Percentiles rank a stretch among this genome's conserved stretches.
These are phyloP conservation scores for Brettanomyces bruxellensis DNA, from an alignment of 805 yeast species.

Conservation along the genomic window DNA sequence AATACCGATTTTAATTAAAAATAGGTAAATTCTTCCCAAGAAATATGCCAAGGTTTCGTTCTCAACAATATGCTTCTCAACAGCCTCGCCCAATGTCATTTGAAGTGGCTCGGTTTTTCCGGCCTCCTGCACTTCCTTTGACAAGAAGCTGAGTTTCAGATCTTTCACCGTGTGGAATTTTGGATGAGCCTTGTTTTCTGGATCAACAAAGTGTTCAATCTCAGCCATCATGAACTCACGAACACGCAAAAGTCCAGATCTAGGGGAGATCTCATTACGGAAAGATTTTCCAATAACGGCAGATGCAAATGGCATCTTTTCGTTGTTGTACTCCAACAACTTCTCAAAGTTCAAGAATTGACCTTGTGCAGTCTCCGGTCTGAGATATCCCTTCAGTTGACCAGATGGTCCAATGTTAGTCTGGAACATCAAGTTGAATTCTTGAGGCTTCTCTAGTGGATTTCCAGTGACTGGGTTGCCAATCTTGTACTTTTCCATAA, in stretches of 20 bases:
- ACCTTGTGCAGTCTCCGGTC: slow-evolving; percentile 99
- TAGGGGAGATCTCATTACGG: slow-evolving; percentile 97
- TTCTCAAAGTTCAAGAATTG: slow-evolving; percentile 94
- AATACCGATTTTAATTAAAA: slow-evolving; percentile 84
- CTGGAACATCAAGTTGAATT: slow-evolving; percentile 97
- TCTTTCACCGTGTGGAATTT: slow-evolving; percentile 71
- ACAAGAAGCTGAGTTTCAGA: slow-evolving; percentile 65
- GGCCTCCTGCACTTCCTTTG: slow-evolving; percentile 78
- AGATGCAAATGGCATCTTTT: slow-evolving; percentile 98
- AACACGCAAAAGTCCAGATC: slow-evolving; percentile 95
- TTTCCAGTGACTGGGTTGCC: slow-evolving; percentile 89
- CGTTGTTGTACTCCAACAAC: slow-evolving; percentile 88
- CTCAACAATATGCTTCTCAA: slow-evolving; percentile 77
- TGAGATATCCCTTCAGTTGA: slow-evolving; percentile 83
- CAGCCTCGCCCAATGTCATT: slow-evolving; percentile 85
- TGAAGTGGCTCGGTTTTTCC: slow-evolving; percentile 67
- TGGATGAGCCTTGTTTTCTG: slow-evolving; percentile 73
- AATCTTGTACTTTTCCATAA: slow-evolving; percentile 75
- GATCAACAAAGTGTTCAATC: slow-evolving; percentile 97
- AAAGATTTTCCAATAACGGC: slow-evolving; percentile 98
- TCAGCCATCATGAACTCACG: slow-evolving; percentile 99
- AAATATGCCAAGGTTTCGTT: slow-evolving; percentile 97
- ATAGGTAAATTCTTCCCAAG: slow-evolving; percentile 83
- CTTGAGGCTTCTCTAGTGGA: slow-evolving; percentile 79
- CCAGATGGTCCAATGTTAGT: slow-evolving; percentile 99